These are phyloP conservation scores for Ustilago loliicola DNA, from an alignment of 1,284 basidiomycete species.

Conservation along the genomic window DNA sequence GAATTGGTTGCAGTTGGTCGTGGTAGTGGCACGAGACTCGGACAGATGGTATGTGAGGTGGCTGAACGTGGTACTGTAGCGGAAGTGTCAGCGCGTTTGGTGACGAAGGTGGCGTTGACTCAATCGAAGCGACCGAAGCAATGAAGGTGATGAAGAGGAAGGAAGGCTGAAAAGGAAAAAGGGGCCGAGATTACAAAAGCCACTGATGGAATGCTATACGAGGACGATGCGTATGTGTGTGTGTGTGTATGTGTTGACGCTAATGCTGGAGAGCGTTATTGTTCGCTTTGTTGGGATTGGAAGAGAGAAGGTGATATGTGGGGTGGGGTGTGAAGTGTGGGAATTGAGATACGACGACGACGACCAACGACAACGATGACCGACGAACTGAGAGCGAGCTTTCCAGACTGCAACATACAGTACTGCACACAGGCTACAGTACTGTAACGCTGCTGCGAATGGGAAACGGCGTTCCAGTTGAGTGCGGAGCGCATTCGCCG, in stretches of 20 bases:
- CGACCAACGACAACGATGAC: not conserved
- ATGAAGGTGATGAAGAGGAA: slow-evolving; percentile 10
- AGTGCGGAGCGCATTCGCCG: slow-evolving; percentile 2
- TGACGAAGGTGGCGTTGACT: not conserved
- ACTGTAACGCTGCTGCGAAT: not conserved
- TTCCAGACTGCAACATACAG: not conserved
- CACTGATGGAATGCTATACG: not conserved
- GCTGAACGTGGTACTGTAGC: not conserved
- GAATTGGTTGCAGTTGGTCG: not conserved
- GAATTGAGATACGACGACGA: not conserved
- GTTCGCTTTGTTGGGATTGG: not conserved
- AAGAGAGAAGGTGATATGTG: too few relatives aligned
- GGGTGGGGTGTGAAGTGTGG: too few relatives aligned
- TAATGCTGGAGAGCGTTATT: not conserved
- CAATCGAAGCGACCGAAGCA: not conserved
- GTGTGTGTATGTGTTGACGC: not conserved
- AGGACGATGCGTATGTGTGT: not conserved
- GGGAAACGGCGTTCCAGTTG: slow-evolving; percentile 10
- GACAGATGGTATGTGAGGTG: not conserved
- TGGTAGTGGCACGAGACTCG: not conserved
- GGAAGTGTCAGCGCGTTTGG: not conserved
- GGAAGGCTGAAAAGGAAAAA: not conserved
- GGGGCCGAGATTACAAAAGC: not conserved
- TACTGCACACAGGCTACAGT: too few relatives aligned
- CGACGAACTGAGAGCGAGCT: not conserved